Evolutionary conservation across 2,329 filamentous ascomycete species (phyloP).

Genomic region (Hymenoscyphus fructigenus): DNA sequence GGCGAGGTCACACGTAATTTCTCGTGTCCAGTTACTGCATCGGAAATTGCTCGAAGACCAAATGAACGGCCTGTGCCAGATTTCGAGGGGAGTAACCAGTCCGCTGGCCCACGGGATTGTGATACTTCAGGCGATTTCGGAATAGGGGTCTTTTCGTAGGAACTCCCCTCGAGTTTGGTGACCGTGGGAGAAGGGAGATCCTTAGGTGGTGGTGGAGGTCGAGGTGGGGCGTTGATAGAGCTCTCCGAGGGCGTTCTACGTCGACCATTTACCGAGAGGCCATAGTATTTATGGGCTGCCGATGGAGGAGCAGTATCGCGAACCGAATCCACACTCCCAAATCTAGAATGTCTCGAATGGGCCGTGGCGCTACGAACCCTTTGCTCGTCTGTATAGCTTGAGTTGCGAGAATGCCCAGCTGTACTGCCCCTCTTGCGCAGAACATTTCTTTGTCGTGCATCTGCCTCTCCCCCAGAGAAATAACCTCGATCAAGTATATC

Average conservation of each 20-base stretch:
- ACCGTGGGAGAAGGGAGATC: conserved; percentile 56
- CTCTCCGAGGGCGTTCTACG: conserved; percentile 43
- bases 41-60: conserved; percentile 83
- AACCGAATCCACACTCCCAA: conserved; percentile 75
- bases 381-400: conserved; percentile 76
- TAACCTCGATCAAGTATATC: conserved; percentile 71
- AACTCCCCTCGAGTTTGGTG: conserved; percentile 54
- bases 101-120: conserved; percentile 39
- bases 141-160: conserved; percentile 28
- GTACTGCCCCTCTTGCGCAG: conserved; percentile 74
- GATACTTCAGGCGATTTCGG: conserved; percentile 47
- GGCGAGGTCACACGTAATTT: conserved; percentile 52
- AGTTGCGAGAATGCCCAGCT: conserved; percentile 60
- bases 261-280: conserved; percentile 38
- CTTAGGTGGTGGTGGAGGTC: conserved; percentile 55
- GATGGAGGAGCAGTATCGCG: conserved; percentile 60
- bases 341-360: conserved; percentile 71
- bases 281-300: conserved; percentile 71
- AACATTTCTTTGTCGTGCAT: conserved; percentile 73
- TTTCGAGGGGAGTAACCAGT: conserved; percentile 53
- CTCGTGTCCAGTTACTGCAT: conserved; percentile 59
- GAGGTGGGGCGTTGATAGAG: conserved; percentile 62
- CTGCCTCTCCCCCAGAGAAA: conserved; percentile 85
- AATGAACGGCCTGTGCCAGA: conserved; percentile 52
- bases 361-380: conserved; percentile 63